Base-by-base conservation (phyloP, 176 grass and related monocot species). In the Oryza coarctata region DNA sequence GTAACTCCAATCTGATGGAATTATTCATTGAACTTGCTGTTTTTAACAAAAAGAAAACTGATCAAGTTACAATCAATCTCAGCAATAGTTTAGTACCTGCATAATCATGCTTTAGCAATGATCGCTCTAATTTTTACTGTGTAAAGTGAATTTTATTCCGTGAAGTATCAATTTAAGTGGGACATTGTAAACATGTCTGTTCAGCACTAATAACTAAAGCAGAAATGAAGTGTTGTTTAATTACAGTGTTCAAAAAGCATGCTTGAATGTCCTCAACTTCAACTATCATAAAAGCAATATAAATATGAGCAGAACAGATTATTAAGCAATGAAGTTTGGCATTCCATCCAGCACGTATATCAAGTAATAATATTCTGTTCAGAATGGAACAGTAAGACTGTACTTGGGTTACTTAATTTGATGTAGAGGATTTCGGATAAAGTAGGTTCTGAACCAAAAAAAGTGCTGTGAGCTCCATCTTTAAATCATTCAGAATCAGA, bases 231-330 rank as follows among this genome's bases (percentile, higher is more conserved):
- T 65, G 74, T 12, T 60, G 31, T 38, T 86, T 31, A 17, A 78
- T 26, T 70, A 49, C 45, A 23, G 31, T 12, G 40, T 67, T 66
- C 38, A 39, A 49, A 49, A 64, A 36, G 26, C 18, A 6, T 69
- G 34, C 22, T 26, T 61, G 44, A 67, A 60, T 71, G 65, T 11
- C 64, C 86, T 76, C 80, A 92, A 36, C 76, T 90, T 73, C 91
- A 83, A 27, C 29, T 62, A 84, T 74, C 80, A 86, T 36, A 72
- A 68, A 68, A 82, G 63, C 70, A 45, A 71, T 20, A 45, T 13
- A 33, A 43, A 52, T 5, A 73, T 72, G n/a, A 65, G 68, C 12
- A 27, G 9, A 85, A 18, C 23, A 77, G 50, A 57, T 18, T 18
- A 78, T 78, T 60, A 11, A 32, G 60, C 9, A 33, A 49, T 25